These are phyloP conservation scores for Tetracladium marchalianum DNA, from an alignment of 495 filamentous ascomycete species.

Conservation along the genomic window DNA sequence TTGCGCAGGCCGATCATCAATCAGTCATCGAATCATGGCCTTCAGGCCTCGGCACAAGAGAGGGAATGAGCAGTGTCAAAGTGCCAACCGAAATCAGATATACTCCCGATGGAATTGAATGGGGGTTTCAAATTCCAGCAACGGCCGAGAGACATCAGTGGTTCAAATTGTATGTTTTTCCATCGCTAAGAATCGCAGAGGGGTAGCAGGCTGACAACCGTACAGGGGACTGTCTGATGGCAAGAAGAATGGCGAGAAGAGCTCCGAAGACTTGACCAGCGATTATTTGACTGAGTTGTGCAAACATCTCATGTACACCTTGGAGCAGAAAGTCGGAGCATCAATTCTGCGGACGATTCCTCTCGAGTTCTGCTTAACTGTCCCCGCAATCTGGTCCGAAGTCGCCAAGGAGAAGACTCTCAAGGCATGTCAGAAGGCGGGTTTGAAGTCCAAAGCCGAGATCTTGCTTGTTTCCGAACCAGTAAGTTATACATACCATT, in stretches of 20 bases:
- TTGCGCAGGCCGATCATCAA: slow-evolving; percentile 23
- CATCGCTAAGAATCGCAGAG: too few relatives aligned
- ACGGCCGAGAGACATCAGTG: slow-evolving; percentile 33
- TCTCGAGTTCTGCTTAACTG: slow-evolving; percentile 39
- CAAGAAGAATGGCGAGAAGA: slow-evolving; percentile 15
- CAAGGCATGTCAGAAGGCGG: slow-evolving; percentile 32
- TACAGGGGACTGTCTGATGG: slow-evolving; percentile 7
- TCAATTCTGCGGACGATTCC: slow-evolving; percentile 27
- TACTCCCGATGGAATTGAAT: slow-evolving; percentile 20
- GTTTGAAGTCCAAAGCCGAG: slow-evolving; percentile 24
- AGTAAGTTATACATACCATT: slow-evolving; percentile 14
- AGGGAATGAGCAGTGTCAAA: slow-evolving; percentile 28
- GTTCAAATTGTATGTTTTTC: slow-evolving; percentile 40
- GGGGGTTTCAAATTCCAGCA: slow-evolving; percentile 41
- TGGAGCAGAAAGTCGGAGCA: slow-evolving; percentile 29
- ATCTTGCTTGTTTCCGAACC: slow-evolving; percentile 43
- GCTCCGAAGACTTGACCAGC: slow-evolving; percentile 23
- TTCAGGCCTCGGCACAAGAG: slow-evolving; percentile 12
- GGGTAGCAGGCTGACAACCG: slow-evolving; percentile 2
- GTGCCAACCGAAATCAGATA: slow-evolving; percentile 39
- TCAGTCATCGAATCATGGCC: slow-evolving; percentile 31
- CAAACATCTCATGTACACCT: slow-evolving; percentile 27
- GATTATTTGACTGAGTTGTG: slow-evolving; percentile 36
- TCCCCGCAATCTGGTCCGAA: slow-evolving; percentile 48
- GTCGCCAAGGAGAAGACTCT: slow-evolving; percentile 36